phyloP scores from a whole-genome alignment of 257 asterid species.

The Ballota nigra region DNA sequence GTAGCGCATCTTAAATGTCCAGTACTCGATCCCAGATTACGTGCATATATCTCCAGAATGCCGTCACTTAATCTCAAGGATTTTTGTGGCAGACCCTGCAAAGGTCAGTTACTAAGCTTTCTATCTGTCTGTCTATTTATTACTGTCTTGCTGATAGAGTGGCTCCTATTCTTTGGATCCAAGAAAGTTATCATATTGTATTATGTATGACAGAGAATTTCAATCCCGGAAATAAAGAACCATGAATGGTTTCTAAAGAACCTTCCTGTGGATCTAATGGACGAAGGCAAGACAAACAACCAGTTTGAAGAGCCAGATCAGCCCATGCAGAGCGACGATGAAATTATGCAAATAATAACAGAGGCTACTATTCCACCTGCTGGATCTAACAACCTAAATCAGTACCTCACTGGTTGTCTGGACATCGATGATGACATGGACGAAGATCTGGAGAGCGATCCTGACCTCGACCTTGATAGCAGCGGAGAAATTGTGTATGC shows the following conservation, averaged over 20 bases:
- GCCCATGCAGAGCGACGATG: conserved; percentile 76
- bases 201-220: conserved; percentile 58
- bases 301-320: conserved; percentile 87
- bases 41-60: conserved; percentile 93
- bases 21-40: conserved; percentile 93
- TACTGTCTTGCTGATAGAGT: neutral
- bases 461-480: conserved; percentile 89
- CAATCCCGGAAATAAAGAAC: conserved; percentile 80
- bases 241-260: conserved; percentile 92
- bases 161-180: neutral
- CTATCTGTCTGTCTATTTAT: too few relatives aligned
- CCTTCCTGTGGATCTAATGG: conserved; percentile 82
- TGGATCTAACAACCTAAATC: conserved; percentile 62
- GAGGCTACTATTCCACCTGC: conserved; percentile 94
- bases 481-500: conserved; percentile 95
- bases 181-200: neutral
- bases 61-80: conserved; percentile 82
- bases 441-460: conserved; percentile 92
- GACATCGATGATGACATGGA: conserved; percentile 94
- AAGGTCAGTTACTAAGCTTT: conserved; percentile 46
- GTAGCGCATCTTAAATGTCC: conserved; percentile 92
- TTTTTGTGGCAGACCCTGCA: conserved; percentile 91
- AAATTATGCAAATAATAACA: conserved; percentile 84
- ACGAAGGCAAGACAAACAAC: conserved; percentile 43
- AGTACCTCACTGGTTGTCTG: conserved; percentile 72